Percentiles rank a stretch among this genome's conserved stretches.
Conservation (phyloP, 805 yeast genomes). For the Yamadazyma scolyti region DNA sequence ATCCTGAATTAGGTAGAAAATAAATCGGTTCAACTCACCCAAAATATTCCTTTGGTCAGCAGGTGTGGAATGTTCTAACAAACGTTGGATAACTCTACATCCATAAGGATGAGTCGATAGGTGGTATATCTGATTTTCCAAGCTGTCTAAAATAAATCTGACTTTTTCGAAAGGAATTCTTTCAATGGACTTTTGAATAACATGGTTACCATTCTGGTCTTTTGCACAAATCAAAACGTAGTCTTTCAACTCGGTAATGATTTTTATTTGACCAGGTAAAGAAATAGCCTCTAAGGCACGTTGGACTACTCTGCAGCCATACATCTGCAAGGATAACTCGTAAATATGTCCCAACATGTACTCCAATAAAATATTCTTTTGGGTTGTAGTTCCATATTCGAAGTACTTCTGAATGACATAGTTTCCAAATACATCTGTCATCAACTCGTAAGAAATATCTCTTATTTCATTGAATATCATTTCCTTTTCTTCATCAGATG, state of each 20-base stretch:
- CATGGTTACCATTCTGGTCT: slow-evolving; percentile 98
- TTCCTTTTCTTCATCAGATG: slow-evolving; percentile 68
- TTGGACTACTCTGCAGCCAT: slow-evolving; percentile 97
- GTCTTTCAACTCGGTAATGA: slow-evolving; percentile 68
- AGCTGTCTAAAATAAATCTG: slow-evolving; percentile 67
- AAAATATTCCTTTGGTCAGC: slow-evolving; percentile 67
- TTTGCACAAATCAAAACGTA: slow-evolving; percentile 60
- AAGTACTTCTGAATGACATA: slow-evolving; percentile 94
- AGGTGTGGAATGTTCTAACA: slow-evolving; percentile 71
- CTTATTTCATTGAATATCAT: slow-evolving; percentile 80
- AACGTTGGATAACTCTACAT: slow-evolving; percentile 92
- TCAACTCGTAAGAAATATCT: slow-evolving; percentile 67
- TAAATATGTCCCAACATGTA: slow-evolving; percentile 73
- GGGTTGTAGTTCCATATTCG: slow-evolving; percentile 73
- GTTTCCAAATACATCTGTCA: slow-evolving; percentile 97
- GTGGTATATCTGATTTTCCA: slow-evolving; percentile 71
- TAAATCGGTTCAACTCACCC: slow-evolving; percentile 65
- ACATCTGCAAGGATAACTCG: slow-evolving; percentile 84
- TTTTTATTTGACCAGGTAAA: slow-evolving; percentile 57
- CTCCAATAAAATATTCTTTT: slow-evolving; percentile 63
- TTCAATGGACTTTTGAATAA: slow-evolving; percentile 92
- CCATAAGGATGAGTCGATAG: slow-evolving; percentile 96
- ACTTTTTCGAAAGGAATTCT: slow-evolving; percentile 68
- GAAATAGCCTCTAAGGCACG: slow-evolving; percentile 77
- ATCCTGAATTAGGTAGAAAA: slow-evolving; percentile 80